Base-by-base conservation (phyloP, 305 asterid genomes). In the Galium porrigens region DNA sequence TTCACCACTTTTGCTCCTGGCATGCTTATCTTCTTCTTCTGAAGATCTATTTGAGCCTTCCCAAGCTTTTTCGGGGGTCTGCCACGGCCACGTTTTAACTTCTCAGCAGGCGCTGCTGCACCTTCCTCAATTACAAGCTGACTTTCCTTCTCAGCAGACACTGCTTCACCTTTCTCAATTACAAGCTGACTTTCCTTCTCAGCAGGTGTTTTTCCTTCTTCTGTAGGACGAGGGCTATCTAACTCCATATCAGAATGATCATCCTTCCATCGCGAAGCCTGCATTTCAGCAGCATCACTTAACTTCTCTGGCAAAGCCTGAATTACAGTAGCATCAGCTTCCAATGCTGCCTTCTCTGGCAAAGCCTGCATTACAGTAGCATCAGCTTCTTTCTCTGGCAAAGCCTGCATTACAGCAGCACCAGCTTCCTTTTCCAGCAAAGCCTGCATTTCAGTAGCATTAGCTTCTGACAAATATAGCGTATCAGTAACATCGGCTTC, bases 81-180 rank as follows among this genome's bases (percentile, higher is more conserved):
- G 54, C 86, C 83, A 27, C 70, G 80, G 3, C 73, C 70, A 29
- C 69, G 72, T 74, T 75, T 76, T 73, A 71, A 33, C 25, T 60
- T 51, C 51, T n/a, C 46, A 18, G 48, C 12, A n/a, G 66, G 57
- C 32, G 51, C 51, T 44, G 10, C 53, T 30, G 46, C 54, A 60
- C 59, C 65, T 61, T 68, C 58, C 61, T 73, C 71, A 57, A 20
- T 64, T 62, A 63, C 71, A 6, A 44, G 51, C 51, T 0, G 51
- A 63, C 5, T 42, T 44, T 46, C 15, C 25, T 60, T 52, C 52
- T 11, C 36, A 18, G 46, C 17, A 15, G 66, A 46, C 36, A 15
- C 49, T 42, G 11, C 57, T 30, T 46, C 54, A 60, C 63, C 62
- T 64, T 68, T 53, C 64, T 70, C 69, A 57, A 27, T 64, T 62